Evolutionary conservation across 2,329 filamentous ascomycete species (phyloP), one percentile per base, ranked within the genome.

Genomic region (Talaromyces sp.): DNA sequence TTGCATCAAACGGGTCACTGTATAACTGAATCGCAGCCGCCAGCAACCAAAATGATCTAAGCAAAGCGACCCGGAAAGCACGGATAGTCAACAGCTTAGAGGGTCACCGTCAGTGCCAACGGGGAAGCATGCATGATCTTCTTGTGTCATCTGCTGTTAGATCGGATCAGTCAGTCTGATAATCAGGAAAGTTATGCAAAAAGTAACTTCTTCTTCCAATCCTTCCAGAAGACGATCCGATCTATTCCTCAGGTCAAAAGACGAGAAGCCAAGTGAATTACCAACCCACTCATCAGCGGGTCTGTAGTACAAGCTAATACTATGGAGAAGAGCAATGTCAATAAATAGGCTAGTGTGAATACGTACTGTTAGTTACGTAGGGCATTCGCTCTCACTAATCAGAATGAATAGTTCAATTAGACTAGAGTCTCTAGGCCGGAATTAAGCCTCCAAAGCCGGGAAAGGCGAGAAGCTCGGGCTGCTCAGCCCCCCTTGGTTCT

Each of bases 201-300:
- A 50, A 50, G 46, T 16, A 50, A 50, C 46, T 50, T 50, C 46
- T 50, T 50, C 46, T 50, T 50, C 46, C 46, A 50, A 50, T 35
- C 31, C 50, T 54, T 54, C 50, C 31, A 35, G 50, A 54, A 54
- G 31, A 48, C 44, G 44, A 48, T 25, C 21, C 18, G 39, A 14
- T 28, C 18, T 23, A 28, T 48, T 35, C 31, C 28, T 21, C 16
- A 11, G 23, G 42, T 44, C 42, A 46, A 11, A 42, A 42, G n/a
- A 42, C 39, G 18, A 11, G n/a, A 42, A 42, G 16, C 39, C 39
- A 42, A 44, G 33, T 35, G 3, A 35, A 35, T 35, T 35, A 8
- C 44, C 14, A 48, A n/a, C n/a, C n/a, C n/a, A n/a, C n/a, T n/a
- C 21, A 35, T 11, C 37, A 35, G 50, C 48, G 48, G 31, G 50